Evolutionary conservation across 2,329 filamentous ascomycete species (phyloP).

Genomic region (Lithohypha guttulata): DNA sequence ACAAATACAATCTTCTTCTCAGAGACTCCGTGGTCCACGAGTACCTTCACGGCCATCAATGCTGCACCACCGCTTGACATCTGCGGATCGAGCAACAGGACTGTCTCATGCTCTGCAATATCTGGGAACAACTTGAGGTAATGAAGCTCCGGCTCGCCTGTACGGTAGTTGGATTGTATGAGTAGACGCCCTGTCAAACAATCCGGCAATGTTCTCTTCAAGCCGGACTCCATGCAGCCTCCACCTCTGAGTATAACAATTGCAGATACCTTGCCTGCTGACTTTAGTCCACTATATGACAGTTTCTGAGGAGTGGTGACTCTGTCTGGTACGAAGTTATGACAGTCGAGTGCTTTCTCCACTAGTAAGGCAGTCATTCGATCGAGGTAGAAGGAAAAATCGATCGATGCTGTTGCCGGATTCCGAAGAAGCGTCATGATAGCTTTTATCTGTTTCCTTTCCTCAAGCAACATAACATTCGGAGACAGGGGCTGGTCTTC

Average conservation of each 20-base stretch:
- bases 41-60: slow-evolving; percentile 91
- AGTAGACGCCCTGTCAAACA: slow-evolving; percentile 79
- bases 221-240: slow-evolving; percentile 73
- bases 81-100: slow-evolving; percentile 82
- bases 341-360: slow-evolving; percentile 67
- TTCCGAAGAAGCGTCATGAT: slow-evolving; percentile 89
- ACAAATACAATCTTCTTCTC: slow-evolving; percentile 82
- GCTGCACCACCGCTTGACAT: slow-evolving; percentile 82
- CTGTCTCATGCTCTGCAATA: slow-evolving; percentile 63
- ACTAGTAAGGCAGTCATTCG: slow-evolving; percentile 73
- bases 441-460: slow-evolving; percentile 68
- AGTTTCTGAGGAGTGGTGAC: slow-evolving; percentile 62
- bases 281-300: slow-evolving; percentile 59
- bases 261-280: slow-evolving; percentile 66
- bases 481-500: slow-evolving; percentile 62
- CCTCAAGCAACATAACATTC: slow-evolving; percentile 62
- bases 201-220: slow-evolving; percentile 85
- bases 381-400: slow-evolving; percentile 98
- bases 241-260: slow-evolving; percentile 84
- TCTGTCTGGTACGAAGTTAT: slow-evolving; percentile 53
- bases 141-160: slow-evolving; percentile 85
- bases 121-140: slow-evolving; percentile 70
- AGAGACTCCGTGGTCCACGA: slow-evolving; percentile 83
- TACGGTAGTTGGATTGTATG: slow-evolving; percentile 77
- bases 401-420: slow-evolving; percentile 65